Base-by-base conservation (phyloP, 2,329 filamentous ascomycete species). In the Neonectria sp. region DNA sequence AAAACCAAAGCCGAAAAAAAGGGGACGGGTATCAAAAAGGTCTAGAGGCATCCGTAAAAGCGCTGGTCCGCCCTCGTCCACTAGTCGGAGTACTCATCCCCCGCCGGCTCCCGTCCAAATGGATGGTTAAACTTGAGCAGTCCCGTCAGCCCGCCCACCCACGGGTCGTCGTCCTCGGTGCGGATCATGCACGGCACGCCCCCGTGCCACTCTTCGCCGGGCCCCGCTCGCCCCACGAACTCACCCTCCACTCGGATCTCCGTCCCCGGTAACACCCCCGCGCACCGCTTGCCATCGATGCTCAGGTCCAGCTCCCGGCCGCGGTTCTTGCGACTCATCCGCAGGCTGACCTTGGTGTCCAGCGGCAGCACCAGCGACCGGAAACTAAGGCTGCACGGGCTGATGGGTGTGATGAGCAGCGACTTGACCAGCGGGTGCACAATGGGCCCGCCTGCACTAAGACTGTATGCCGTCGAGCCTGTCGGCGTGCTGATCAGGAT, bases 121-220 rank as follows among this genome's bases (percentile, higher is more conserved):
- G 95, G 95, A 82, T 97, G 94, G 80, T 99, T 99, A 79, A 98
- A 99, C 83, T 99, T 99, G 73, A 99, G 83, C 76, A 98, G 79
- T 11, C 94, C 94, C 78, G 97, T 99, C 77, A 99, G 82, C 0
- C 96, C 95, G 1, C 95, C 95, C 3, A 99, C 95, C 96, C 96
- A 99, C 21, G 95, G 94, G 80, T 98, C 95, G 75, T 98, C 94
- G 52, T 91, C 88, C 69, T 91, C 88, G 2, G 83, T 82, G 52
- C 95, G 86, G 76, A 98, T 96, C 35, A 98, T 93, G 78, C 95
- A 97, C 3, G 96, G 96, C 15, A 98, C 95, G 12, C 95, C 95
- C 29, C 95, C 94, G 35, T 88, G 85, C 92, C 88, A 90, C 55
- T 87, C 85, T 57, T 82, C 80, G 1, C 79, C 80, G 0, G 77